Evolutionary conservation across 2,329 filamentous ascomycete species (phyloP), one percentile per base, ranked within the genome.

Genomic region (Clonostachys sp.): DNA sequence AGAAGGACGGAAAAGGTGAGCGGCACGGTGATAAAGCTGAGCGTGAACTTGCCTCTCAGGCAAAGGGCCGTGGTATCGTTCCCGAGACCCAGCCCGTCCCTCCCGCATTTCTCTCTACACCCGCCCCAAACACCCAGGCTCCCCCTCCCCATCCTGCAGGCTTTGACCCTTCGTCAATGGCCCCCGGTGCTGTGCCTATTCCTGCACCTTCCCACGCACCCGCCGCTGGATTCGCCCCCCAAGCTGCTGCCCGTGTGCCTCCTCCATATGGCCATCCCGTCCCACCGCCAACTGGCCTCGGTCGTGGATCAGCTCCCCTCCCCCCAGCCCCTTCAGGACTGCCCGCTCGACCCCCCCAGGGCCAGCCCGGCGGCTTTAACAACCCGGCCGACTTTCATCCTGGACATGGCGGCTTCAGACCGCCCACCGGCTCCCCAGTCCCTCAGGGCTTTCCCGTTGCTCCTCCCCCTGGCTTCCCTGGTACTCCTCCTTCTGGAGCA

Each of bases 1-100:
- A 99, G 78, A 97, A 97, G 71, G 94, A 99, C 61, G 94, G 94
- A 56, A 96, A 96, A 72, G 92, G 92, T 57, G 92, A 97, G 71
- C 79, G 94, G 49, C 94, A 99, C 63, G 94, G 94, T 58, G 94
- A 99, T 64, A 81, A 91, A 57, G 94, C 94, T 33, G 94, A 99
- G 71, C 80, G 94, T 61, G 87, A 90, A 73, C 81, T 99, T 42
- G 94, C 94, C 33, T 85, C 87, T 30, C 89, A 96, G 69, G 94
- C 91, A 48, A 92, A 92, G 71, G 92, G 91, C 64, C 89, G 96
- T 66, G 96, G 96, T 60, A 88, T 99, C 51, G 82, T 90, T 45
- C 87, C 91, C 35, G 86, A 91, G 54, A 80, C 84, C 4, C 87
- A 91, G 60, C 81, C 86, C 18, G 71, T 94, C 45, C 87, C 89